These are phyloP conservation scores for Boletus vinaceobasis DNA, from an alignment of 768 basidiomycete genomes.

Conservation along the genomic window DNA sequence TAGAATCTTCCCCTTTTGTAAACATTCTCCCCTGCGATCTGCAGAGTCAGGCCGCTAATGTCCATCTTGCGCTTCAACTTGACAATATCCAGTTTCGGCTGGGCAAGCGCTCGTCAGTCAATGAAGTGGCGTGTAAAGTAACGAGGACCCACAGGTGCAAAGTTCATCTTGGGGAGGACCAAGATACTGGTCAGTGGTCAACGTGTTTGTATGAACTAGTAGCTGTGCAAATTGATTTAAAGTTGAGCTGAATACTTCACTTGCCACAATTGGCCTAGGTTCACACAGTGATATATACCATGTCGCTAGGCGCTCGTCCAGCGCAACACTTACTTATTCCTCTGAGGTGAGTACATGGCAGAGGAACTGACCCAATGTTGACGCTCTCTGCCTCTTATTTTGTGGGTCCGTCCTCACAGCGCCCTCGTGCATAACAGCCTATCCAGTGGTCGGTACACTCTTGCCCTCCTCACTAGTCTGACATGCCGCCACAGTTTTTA, in stretches of 20 bases:
- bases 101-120: neutral
- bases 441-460: constrained; percentile 11
- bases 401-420: constrained; percentile 5
- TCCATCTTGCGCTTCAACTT: constrained; percentile 26
- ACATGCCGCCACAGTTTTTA: constrained; percentile 23
- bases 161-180: constrained; percentile 21
- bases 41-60: constrained; percentile 23
- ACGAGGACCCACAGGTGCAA: constrained; percentile 28
- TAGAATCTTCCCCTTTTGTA: constrained; percentile 19
- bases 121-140: neutral
- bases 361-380: neutral
- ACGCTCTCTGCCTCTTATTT: neutral
- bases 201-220: constrained; percentile 14
- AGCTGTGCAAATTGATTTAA: constrained; percentile 9
- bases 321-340: neutral
- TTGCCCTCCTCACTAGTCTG: neutral
- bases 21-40: constrained; percentile 5
- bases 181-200: constrained; percentile 7
- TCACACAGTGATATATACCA: neutral
- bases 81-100: constrained; percentile 20
- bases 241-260: constrained; percentile 10
- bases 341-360: neutral
- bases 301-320: neutral
- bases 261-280: constrained; percentile 18
- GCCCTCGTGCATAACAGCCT: neutral